These are phyloP conservation scores for Elymus sibiricus DNA, from an alignment of 176 grass and related monocot genomes.

Conservation along the genomic window DNA sequence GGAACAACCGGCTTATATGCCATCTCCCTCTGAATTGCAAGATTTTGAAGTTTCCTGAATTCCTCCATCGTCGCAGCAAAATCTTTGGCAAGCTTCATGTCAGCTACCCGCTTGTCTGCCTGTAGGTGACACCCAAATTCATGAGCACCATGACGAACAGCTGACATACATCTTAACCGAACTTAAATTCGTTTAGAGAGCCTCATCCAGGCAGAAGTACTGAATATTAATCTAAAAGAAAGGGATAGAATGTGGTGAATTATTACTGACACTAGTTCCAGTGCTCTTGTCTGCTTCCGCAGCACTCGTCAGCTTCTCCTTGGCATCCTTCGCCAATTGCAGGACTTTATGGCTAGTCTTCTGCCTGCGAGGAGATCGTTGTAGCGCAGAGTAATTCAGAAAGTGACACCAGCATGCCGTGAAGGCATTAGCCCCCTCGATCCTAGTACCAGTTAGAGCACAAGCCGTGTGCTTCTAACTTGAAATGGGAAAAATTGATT, in stretches of 20 bases:
- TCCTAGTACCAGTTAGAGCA: background rate
- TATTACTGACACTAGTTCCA: slow-evolving; percentile 63
- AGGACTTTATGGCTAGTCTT: slow-evolving; percentile 69
- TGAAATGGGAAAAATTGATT: background rate
- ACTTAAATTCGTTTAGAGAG: background rate
- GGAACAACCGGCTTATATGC: slow-evolving; percentile 57
- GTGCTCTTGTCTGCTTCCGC: slow-evolving; percentile 57
- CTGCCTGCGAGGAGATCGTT: slow-evolving; percentile 48
- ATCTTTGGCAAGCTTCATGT: slow-evolving; percentile 97
- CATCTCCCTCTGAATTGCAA: slow-evolving; percentile 77
- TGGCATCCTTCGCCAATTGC: slow-evolving; percentile 75
- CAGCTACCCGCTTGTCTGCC: slow-evolving; percentile 75
- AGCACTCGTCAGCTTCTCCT: slow-evolving; percentile 70
- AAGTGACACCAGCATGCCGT: slow-evolving; percentile 3
- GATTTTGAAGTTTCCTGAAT: slow-evolving; percentile 75
- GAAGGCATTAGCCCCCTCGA: slow-evolving; percentile 3
- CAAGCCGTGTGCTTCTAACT: slow-evolving; percentile 12
- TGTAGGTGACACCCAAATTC: slow-evolving; percentile 24
- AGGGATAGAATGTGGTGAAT: background rate
- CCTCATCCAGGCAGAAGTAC: background rate
- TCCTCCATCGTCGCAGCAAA: slow-evolving; percentile 76
- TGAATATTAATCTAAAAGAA: background rate
- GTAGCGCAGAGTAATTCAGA: background rate
- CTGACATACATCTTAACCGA: background rate
- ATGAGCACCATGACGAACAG: background rate